Evolutionary conservation across 345 rosid genomes (phyloP).

Genomic region (Moricandia moricandioides): DNA sequence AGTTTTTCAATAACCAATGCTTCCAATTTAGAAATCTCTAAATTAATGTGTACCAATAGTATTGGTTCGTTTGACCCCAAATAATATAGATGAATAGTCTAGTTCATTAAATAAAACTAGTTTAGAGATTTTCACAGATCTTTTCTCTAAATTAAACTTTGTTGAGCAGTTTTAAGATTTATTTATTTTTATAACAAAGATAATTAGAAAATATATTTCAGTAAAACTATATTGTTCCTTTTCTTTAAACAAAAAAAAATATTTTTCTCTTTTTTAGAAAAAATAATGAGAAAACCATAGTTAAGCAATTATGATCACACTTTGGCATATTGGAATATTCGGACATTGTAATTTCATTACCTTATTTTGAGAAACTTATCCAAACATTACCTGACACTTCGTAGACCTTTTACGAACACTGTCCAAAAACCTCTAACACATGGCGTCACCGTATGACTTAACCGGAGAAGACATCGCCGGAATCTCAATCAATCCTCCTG

Average conservation of each 20-base stretch:
- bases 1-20: neutral
- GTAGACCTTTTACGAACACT: conserved; percentile 1
- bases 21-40: neutral
- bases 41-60: too few species aligned
- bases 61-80: neutral
- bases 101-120: neutral
- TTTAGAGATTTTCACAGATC: too few species aligned
- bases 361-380: conserved; percentile 20
- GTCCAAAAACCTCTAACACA: neutral
- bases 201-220: too few species aligned
- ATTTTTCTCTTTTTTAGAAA: too few species aligned
- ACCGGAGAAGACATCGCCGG: conserved; percentile 37
- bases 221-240: too few species aligned
- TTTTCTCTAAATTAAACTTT: too few species aligned
- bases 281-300: too few species aligned
- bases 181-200: too few species aligned
- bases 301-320: neutral
- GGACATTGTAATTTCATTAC: neutral
- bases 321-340: conserved; percentile 30
- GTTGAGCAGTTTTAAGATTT: too few species aligned
- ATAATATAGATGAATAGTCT: neutral
- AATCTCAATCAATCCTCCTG: conserved; percentile 15
- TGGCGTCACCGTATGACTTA: conserved; percentile 12
- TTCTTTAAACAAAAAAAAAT: too few species aligned
- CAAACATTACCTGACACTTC: conserved; percentile 18